Conservation (phyloP, 106 monocot genomes). For the Alisma plantagoaquatica region DNA sequence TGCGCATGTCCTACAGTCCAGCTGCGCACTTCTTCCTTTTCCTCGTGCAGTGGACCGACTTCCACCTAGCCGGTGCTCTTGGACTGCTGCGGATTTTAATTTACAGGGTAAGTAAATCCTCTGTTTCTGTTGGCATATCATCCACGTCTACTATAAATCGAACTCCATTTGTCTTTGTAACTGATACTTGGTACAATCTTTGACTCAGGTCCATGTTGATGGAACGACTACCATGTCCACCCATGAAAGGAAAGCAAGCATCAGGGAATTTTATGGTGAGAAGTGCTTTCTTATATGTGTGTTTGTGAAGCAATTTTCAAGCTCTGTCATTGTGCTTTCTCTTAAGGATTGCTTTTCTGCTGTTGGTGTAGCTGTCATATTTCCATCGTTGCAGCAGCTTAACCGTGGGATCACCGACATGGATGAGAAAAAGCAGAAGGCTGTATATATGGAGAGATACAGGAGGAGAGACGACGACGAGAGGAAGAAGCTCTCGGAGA, state of each 20-base stretch:
- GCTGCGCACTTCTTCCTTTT: slow-evolving; percentile 29
- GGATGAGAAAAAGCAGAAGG: slow-evolving; percentile 83
- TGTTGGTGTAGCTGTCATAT: slow-evolving; percentile 16
- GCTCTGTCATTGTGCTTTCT: too few species aligned
- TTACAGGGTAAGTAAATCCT: too few species aligned
- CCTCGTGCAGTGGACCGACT: slow-evolving; percentile 78
- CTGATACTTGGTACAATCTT: neutral
- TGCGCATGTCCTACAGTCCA: slow-evolving; percentile 27
- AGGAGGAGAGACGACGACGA: slow-evolving; percentile 54
- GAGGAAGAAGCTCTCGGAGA: slow-evolving; percentile 6
- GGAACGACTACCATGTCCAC: slow-evolving; percentile 83
- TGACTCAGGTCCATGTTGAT: slow-evolving; percentile 60
- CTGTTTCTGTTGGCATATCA: too few species aligned
- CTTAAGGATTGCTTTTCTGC: neutral
- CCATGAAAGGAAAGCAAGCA: slow-evolving; percentile 83
- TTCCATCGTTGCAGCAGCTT: slow-evolving; percentile 24
- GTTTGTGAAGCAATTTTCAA: too few species aligned
- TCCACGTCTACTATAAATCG: too few species aligned
- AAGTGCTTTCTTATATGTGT: too few species aligned
- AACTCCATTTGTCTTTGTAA: neutral
- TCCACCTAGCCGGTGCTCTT: slow-evolving; percentile 75
- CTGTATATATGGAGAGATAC: slow-evolving; percentile 64
- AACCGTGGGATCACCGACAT: slow-evolving; percentile 67
- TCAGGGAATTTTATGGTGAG: slow-evolving; percentile 84
- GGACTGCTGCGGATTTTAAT: slow-evolving; percentile 51